phyloP scores from a whole-genome alignment of 2,329 filamentous ascomycete species.

The Colletotrichum sp. region DNA sequence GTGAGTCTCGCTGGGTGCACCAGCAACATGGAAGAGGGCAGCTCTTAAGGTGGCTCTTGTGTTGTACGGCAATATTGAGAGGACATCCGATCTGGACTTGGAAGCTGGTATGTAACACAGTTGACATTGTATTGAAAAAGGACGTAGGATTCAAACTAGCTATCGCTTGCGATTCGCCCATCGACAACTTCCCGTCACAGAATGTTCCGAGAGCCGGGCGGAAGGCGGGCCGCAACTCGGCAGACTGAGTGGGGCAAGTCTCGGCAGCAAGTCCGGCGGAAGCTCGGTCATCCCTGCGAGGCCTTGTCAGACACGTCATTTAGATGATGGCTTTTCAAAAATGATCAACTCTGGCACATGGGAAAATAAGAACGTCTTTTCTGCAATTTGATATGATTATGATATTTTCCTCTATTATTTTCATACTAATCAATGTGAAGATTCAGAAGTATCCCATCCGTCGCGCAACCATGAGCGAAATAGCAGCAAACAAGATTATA shows the following conservation, averaged over 20 bases:
- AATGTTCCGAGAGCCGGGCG: not conserved
- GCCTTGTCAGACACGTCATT: not conserved
- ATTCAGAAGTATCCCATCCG: conserved; percentile 1
- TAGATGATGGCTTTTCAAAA: too few relatives aligned
- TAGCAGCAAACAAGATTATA: conserved; percentile 57
- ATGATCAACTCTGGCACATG: too few relatives aligned
- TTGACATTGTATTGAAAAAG: too few relatives aligned
- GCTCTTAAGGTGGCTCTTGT: not conserved
- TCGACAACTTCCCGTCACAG: too few relatives aligned
- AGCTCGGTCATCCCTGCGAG: not conserved
- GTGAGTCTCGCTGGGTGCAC: not conserved
- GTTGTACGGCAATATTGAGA: fast-evolving
- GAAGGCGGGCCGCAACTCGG: not conserved
- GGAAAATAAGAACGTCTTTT: fast-evolving
- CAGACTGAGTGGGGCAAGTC: fast-evolving
- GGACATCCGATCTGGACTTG: not conserved
- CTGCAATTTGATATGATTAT: not conserved
- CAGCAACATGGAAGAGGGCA: fast-evolving
- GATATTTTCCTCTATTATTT: not conserved
- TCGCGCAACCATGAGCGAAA: conserved; percentile 39
- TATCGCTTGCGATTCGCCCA: too few relatives aligned
- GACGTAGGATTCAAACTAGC: too few relatives aligned
- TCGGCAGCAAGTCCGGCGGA: not conserved
- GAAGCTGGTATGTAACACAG: not conserved
- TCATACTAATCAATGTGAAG: too few relatives aligned